Evolutionary conservation across 2,329 filamentous ascomycete genomes (phyloP).

Genomic region (Arthrinium phaeospermum): DNA sequence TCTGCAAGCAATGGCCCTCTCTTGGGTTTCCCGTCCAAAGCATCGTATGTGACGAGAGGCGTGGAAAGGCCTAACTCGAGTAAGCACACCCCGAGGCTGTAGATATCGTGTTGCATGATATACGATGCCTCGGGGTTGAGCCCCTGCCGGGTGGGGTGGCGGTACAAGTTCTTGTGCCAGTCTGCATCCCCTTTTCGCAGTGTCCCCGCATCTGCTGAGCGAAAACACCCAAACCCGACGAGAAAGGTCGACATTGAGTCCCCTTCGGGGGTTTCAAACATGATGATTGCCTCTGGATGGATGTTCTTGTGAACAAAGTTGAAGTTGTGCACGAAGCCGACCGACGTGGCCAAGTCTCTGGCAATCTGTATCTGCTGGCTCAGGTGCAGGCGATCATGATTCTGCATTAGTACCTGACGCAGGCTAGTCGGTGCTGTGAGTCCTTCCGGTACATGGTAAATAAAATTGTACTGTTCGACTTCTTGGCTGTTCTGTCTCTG

Average conservation of each 20-base stretch:
- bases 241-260: constrained; percentile 18
- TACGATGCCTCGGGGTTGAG: constrained; percentile 24
- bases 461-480: neutral
- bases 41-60: constrained; percentile 29
- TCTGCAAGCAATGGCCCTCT: neutral
- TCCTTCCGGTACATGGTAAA: neutral
- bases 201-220: constrained; percentile 23
- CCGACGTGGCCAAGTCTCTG: neutral
- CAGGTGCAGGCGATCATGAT: neutral
- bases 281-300: constrained; percentile 20
- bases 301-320: constrained; percentile 24
- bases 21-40: neutral
- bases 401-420: neutral
- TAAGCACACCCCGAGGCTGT: constrained; percentile 55
- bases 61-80: constrained; percentile 55
- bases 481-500: neutral
- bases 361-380: neutral
- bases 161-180: constrained; percentile 29
- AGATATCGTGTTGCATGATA: constrained; percentile 52
- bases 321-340: constrained; percentile 24
- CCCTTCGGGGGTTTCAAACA: neutral
- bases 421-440: neutral
- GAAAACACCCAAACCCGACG: constrained; percentile 27
- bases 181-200: constrained; percentile 24
- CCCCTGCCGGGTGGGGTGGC: constrained; percentile 29